Evolutionary conservation across 768 basidiomycete species (phyloP), one percentile per base, ranked within the genome.

Genomic region (Pulveroboletus sp.): DNA sequence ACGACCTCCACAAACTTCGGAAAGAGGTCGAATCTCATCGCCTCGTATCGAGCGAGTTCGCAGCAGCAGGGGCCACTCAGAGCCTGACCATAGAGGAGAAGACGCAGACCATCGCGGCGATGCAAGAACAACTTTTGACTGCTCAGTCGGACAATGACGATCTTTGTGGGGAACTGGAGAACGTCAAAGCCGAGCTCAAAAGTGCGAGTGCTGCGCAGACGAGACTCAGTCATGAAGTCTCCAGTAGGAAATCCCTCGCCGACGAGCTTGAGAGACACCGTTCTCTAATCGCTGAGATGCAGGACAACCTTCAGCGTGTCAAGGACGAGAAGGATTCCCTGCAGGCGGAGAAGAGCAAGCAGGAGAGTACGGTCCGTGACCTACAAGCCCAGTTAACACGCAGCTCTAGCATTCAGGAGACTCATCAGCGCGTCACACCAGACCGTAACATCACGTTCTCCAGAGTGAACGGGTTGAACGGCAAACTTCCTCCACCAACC

Each of bases 401-500:
- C 45, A 81, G 77, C 56, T 75, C 79, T 24, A 43, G 62, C 19
- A 38, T 55, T 45, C 67, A 47, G 34, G 72, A 64, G n/a, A 52
- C 50, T 23, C 79, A 76, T 41, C 83, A 82, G 24, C 79, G 82
- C 45, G 73, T 75, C 47, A 49, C 68, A 41, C 69, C 78, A 17
- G 81, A 83, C 30, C 79, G 82, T 13, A 76, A 71, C 43, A 53
- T 76, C 27, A 67, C 79, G 11, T 85, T 79, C 61, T 75, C 75
- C 30, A 79, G 86, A 48, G 69, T 77, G 46, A 78, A 77, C 50
- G 80, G 79, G 36, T 67, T 89, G 42, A 80, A 86, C 35, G 71
- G 81, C 24, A 93, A 93, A 68, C 78, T 88, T 14, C 92, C 92
- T 26, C 93, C 92, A 16, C 86, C 89, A 0, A 88, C 87, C 0